Percentiles rank a stretch among this genome's conserved stretches.
phyloP scores from a whole-genome alignment of 2,329 filamentous ascomycete genomes.

The Aspergillus floridensis region DNA sequence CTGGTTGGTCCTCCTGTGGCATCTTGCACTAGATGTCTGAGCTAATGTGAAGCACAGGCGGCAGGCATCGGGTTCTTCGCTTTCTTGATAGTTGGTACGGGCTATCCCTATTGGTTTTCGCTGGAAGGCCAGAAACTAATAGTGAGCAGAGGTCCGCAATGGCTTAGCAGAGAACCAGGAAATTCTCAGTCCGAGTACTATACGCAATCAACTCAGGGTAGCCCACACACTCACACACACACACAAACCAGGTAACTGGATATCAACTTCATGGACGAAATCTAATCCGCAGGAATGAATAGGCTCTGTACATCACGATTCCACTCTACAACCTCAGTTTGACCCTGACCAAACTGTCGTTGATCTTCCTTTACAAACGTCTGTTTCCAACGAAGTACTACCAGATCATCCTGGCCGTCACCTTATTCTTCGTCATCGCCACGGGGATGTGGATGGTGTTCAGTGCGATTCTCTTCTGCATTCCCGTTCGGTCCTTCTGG shows the following conservation, averaged over 20 bases:
- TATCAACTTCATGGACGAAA: too few relatives aligned
- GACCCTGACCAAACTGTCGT: slow-evolving; percentile 33
- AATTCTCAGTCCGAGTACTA: slow-evolving; percentile 2
- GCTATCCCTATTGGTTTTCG: too few relatives aligned
- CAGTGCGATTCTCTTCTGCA: slow-evolving; percentile 28
- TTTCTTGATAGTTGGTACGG: slow-evolving; percentile 15
- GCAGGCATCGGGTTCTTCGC: slow-evolving; percentile 15
- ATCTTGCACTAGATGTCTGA: background rate
- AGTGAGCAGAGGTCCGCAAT: slow-evolving; percentile 19
- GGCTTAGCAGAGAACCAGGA: slow-evolving; percentile 20
- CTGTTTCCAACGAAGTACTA: slow-evolving; percentile 28
- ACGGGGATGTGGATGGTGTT: slow-evolving; percentile 29
- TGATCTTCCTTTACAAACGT: slow-evolving; percentile 31
- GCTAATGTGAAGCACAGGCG: slow-evolving; percentile 5
- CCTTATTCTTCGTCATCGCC: slow-evolving; percentile 21
- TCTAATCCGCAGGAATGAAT: too few relatives aligned
- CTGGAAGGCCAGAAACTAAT: slow-evolving; percentile 1
- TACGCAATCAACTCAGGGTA: slow-evolving; percentile 24
- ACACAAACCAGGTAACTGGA: background rate
- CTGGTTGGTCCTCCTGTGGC: slow-evolving; percentile 15
- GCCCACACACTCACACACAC: background rate
- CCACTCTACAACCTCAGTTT: slow-evolving; percentile 36
- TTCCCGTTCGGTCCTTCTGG: slow-evolving; percentile 29
- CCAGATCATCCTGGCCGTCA: slow-evolving; percentile 15
- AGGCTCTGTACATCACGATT: slow-evolving; percentile 34